These are phyloP conservation scores for Trichoderma atrobrunneum DNA, from an alignment of 2,329 filamentous ascomycete genomes.

Conservation along the genomic window DNA sequence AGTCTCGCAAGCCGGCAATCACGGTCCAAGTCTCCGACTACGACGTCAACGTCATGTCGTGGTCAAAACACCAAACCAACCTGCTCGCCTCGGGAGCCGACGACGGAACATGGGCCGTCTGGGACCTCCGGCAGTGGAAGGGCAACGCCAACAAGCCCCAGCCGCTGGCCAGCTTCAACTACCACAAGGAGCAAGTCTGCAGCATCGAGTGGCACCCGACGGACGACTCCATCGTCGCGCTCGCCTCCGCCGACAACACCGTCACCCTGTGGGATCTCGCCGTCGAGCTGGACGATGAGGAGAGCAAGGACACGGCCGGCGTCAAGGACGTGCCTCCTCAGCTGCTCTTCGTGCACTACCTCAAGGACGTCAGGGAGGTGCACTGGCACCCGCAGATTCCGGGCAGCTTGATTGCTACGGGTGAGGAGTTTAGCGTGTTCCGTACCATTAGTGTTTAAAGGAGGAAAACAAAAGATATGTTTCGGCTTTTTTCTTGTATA, in stretches of 20 bases:
- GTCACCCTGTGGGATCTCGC: conserved; percentile 95
- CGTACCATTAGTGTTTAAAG: conserved; percentile 75
- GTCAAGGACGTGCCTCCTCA: conserved; percentile 91
- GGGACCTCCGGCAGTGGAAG: conserved; percentile 97
- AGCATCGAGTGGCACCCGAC: conserved; percentile 96
- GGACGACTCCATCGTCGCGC: conserved; percentile 91
- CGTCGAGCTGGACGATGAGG: conserved; percentile 95
- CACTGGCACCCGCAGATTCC: conserved; percentile 98
- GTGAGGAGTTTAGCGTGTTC: conserved; percentile 83
- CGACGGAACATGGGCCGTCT: conserved; percentile 90
- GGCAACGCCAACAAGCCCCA: conserved; percentile 58
- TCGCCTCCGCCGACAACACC: conserved; percentile 89
- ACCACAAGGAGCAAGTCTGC: conserved; percentile 96
- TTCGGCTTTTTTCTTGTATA: conserved; percentile 4
- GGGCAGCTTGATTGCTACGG: conserved; percentile 84
- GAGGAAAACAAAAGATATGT: not conserved
- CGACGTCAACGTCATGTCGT: conserved; percentile 96
- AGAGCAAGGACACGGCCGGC: conserved; percentile 84
- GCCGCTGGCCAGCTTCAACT: conserved; percentile 88
- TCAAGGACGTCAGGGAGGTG: conserved; percentile 89
- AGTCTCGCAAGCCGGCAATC: conserved; percentile 83
- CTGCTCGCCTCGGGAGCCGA: conserved; percentile 90
- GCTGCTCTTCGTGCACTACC: conserved; percentile 93
- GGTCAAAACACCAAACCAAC: conserved; percentile 85
- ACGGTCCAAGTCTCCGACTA: conserved; percentile 78